phyloP scores from a whole-genome alignment of 2,329 filamentous ascomycete species.

The Cercospora sp. region DNA sequence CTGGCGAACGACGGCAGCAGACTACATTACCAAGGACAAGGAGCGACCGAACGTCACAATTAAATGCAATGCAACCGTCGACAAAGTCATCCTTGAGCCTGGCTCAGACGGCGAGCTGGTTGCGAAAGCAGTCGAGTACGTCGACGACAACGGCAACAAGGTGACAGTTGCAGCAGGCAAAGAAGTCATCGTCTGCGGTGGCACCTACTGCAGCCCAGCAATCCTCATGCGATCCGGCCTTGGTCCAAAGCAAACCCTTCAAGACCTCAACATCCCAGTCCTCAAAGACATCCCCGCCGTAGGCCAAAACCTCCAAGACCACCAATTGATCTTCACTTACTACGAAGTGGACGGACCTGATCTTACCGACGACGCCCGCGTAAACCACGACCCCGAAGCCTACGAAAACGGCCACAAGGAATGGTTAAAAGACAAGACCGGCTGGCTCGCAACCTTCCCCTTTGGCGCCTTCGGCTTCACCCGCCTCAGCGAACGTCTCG shows the following conservation, averaged over 20 bases:
- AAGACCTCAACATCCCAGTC: constrained; percentile 48
- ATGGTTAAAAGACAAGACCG: constrained; percentile 60
- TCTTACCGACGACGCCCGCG: constrained; percentile 58
- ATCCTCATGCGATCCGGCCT: constrained; percentile 59
- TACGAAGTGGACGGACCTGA: constrained; percentile 57
- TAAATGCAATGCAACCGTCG: constrained; percentile 48
- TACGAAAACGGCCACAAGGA: constrained; percentile 53
- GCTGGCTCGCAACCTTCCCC: constrained; percentile 61
- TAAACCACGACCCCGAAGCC: constrained; percentile 55
- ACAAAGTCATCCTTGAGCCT: constrained; percentile 62
- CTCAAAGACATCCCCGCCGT: constrained; percentile 54
- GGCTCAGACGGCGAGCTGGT: constrained; percentile 53
- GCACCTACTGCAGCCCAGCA: constrained; percentile 54
- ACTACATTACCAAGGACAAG: constrained; percentile 50
- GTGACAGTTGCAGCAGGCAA: constrained; percentile 38
- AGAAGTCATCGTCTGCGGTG: constrained; percentile 43
- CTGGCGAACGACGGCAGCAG: constrained; percentile 54
- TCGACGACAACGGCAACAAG: constrained; percentile 43
- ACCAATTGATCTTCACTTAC: constrained; percentile 55
- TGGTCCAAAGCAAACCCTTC: constrained; percentile 46
- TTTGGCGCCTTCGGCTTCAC: constrained; percentile 64
- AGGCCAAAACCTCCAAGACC: constrained; percentile 46
- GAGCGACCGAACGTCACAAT: constrained; percentile 50
- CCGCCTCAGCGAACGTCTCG: constrained; percentile 60
- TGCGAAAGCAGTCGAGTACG: constrained; percentile 46